These are phyloP conservation scores for Scheffersomyces cryptocercus DNA, from an alignment of 1,139 yeast species.

Conservation along the genomic window DNA sequence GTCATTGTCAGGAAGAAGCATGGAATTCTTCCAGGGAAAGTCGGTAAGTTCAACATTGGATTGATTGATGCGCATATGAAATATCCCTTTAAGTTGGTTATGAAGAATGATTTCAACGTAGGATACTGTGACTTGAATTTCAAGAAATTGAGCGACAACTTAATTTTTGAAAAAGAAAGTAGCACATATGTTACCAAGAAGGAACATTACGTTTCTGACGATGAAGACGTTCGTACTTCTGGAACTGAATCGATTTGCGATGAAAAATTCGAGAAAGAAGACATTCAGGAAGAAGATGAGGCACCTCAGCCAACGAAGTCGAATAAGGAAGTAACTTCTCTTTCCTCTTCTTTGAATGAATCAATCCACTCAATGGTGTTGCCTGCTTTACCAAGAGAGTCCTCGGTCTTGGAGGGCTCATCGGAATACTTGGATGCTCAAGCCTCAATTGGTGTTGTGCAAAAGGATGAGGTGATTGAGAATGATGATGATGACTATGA, in stretches of 20 bases:
- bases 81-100: slow-evolving; percentile 33
- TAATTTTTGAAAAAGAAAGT: slow-evolving; percentile 5
- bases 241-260: background rate
- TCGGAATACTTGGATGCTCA: slow-evolving; percentile 29
- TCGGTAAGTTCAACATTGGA: slow-evolving; percentile 35
- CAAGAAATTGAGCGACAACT: slow-evolving; percentile 24
- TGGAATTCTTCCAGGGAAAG: slow-evolving; percentile 34
- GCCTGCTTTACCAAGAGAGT: slow-evolving; percentile 37
- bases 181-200: background rate
- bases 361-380: slow-evolving; percentile 36
- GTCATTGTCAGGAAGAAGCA: slow-evolving; percentile 31
- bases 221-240: slow-evolving; percentile 1
- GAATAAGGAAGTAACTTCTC: background rate
- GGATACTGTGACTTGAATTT: slow-evolving; percentile 28
- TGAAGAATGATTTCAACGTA: slow-evolving; percentile 22
- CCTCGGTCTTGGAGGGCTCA: slow-evolving; percentile 9
- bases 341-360: slow-evolving; percentile 9
- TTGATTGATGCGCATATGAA: slow-evolving; percentile 35
- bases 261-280: slow-evolving; percentile 5
- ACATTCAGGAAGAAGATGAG: slow-evolving; percentile 1
- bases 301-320: background rate
- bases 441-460: slow-evolving; percentile 1
- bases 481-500: slow-evolving; percentile 32
- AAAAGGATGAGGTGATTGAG: background rate
- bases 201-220: background rate